phyloP scores from a whole-genome alignment of 2,329 filamentous ascomycete genomes.

The Pestalotiopsis sp. region DNA sequence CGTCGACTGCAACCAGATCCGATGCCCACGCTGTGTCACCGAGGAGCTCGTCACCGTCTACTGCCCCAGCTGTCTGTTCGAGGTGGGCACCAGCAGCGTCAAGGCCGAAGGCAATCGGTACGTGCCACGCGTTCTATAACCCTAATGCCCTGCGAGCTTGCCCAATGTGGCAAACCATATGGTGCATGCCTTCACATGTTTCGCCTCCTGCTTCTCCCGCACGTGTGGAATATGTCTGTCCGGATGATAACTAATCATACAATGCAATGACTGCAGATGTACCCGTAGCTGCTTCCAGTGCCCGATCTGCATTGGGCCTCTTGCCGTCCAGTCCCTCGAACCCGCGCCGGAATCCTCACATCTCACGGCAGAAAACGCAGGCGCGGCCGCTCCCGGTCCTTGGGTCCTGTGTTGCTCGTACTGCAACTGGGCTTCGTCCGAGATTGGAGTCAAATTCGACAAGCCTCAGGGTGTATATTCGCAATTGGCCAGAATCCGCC shows the following conservation, averaged over 20 bases:
- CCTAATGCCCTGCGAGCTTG: slow-evolving; percentile 3
- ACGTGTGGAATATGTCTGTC: not conserved
- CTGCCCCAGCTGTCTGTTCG: slow-evolving; percentile 93
- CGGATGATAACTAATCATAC: not conserved
- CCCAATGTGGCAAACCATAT: not conserved
- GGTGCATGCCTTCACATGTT: not conserved
- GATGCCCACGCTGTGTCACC: slow-evolving; percentile 86
- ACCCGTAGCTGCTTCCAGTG: slow-evolving; percentile 96
- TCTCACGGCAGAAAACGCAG: slow-evolving; percentile 43
- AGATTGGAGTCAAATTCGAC: slow-evolving; percentile 88
- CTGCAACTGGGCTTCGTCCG: slow-evolving; percentile 89
- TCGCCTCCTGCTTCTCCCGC: not conserved
- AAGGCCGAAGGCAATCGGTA: slow-evolving; percentile 93
- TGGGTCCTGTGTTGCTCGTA: slow-evolving; percentile 86
- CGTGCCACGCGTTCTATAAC: slow-evolving; percentile 23
- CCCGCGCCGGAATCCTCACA: slow-evolving; percentile 47
- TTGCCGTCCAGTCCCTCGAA: slow-evolving; percentile 74
- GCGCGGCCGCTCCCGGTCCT: slow-evolving; percentile 45
- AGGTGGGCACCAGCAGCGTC: slow-evolving; percentile 90
- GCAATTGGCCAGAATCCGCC: slow-evolving; percentile 74
- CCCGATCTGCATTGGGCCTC: slow-evolving; percentile 80
- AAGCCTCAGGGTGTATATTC: slow-evolving; percentile 83
- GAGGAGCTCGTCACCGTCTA: slow-evolving; percentile 96
- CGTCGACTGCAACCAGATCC: slow-evolving; percentile 95
- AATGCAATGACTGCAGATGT: slow-evolving; percentile 57